These are phyloP conservation scores for Cylindricascospora bacillispora DNA, from an alignment of 1,139 yeast species.

Conservation along the genomic window DNA sequence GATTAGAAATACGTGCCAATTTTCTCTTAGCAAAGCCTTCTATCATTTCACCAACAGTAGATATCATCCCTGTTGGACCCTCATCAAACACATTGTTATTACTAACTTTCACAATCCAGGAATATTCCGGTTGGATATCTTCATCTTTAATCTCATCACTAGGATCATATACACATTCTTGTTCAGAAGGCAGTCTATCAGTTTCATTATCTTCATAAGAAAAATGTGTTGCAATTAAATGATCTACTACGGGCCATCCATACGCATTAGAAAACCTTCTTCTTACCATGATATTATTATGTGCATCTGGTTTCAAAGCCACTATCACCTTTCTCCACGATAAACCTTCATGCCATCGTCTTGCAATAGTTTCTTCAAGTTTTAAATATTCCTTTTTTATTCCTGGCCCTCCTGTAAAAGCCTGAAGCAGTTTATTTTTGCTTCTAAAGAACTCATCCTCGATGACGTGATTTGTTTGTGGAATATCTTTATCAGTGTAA, in stretches of 20 bases:
- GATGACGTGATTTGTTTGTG: slow-evolving; percentile 26
- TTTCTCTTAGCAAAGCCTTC: slow-evolving; percentile 21
- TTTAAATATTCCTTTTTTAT: slow-evolving; percentile 4
- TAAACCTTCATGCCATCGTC: slow-evolving; percentile 67
- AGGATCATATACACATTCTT: not conserved
- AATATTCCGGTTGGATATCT: not conserved
- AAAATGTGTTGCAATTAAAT: slow-evolving; percentile 57
- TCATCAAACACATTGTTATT: slow-evolving; percentile 46
- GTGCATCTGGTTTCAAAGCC: slow-evolving; percentile 82
- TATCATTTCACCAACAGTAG: slow-evolving; percentile 43
- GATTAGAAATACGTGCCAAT: too few relatives aligned
- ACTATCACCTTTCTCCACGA: slow-evolving; percentile 89
- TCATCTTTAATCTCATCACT: not conserved
- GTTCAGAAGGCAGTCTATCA: slow-evolving; percentile 2
- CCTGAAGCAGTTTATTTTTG: slow-evolving; percentile 14
- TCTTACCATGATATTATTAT: slow-evolving; percentile 82
- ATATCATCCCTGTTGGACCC: slow-evolving; percentile 60
- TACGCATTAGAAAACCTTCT: slow-evolving; percentile 86
- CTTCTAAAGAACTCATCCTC: slow-evolving; percentile 9
- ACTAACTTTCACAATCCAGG: slow-evolving; percentile 39
- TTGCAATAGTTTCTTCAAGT: slow-evolving; percentile 41
- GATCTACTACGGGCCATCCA: slow-evolving; percentile 93
- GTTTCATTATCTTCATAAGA: slow-evolving; percentile 8
- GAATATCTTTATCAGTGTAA: slow-evolving; percentile 55
- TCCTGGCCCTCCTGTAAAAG: slow-evolving; percentile 8